Evolutionary conservation across 129 eudicot genomes (phyloP).

Genomic region (Calendula officinalis): DNA sequence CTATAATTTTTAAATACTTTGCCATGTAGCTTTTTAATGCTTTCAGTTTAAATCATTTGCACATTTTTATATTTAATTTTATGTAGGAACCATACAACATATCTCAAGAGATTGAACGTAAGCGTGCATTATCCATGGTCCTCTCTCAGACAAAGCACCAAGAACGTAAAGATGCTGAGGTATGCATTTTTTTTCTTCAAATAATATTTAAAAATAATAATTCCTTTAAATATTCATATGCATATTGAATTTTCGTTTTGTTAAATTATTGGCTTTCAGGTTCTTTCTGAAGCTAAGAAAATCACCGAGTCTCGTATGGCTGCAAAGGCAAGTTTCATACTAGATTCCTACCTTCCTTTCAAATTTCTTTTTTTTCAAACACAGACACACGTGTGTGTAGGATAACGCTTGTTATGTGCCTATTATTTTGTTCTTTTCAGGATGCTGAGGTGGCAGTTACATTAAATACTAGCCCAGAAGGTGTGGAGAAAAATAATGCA

Average conservation of each 20-base stretch:
- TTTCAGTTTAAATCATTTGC: background rate
- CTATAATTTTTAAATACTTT: background rate
- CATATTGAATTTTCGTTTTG: background rate
- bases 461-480: conserved; percentile 47
- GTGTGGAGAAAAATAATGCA: conserved; percentile 40
- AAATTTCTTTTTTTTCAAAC: background rate
- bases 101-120: conserved; percentile 81
- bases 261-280: conserved; percentile 38
- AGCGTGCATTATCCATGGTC: conserved; percentile 75
- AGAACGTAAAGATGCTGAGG: conserved; percentile 92
- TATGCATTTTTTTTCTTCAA: conserved; percentile 16
- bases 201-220: background rate
- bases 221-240: background rate
- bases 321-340: conserved; percentile 61
- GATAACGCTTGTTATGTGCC: conserved; percentile 3
- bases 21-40: background rate
- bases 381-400: background rate
- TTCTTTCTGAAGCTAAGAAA: conserved; percentile 90
- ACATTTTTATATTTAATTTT: conserved; percentile 1
- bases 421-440: conserved; percentile 33
- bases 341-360: conserved; percentile 1
- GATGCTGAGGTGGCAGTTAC: conserved; percentile 48
- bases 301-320: conserved; percentile 77
- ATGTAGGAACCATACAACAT: conserved; percentile 79
- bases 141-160: conserved; percentile 90